Percentiles rank a stretch among this genome's conserved stretches.
Evolutionary conservation across 1,284 basidiomycete species (phyloP).

Genomic region (Gastroboletus turbinatus): DNA sequence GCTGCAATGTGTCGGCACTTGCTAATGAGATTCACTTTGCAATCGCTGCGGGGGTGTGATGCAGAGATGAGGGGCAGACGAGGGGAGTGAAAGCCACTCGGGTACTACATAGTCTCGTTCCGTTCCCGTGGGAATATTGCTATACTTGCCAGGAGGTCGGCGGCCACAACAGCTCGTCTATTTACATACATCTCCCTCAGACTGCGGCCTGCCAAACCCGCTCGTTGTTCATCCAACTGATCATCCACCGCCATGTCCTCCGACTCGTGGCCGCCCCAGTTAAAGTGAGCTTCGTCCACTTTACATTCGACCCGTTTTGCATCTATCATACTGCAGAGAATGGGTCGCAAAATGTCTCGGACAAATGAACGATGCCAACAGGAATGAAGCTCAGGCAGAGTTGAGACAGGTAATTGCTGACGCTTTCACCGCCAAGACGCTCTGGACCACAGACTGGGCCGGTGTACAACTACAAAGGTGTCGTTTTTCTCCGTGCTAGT

Average conservation of each 20-base stretch:
- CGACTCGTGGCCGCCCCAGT: constrained; percentile 62
- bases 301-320: not conserved
- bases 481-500: constrained; percentile 9
- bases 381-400: constrained; percentile 74
- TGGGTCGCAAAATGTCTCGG: constrained; percentile 84
- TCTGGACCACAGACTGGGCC: constrained; percentile 89
- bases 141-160: not conserved
- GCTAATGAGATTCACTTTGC: constrained; percentile 26
- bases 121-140: constrained; percentile 24
- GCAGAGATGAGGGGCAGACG: not conserved
- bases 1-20: constrained; percentile 16
- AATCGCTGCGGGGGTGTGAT: not conserved
- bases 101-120: not conserved
- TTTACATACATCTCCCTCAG: constrained; percentile 10
- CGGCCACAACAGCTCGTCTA: not conserved
- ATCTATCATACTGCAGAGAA: constrained; percentile 48
- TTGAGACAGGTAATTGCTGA: constrained; percentile 86
- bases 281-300: constrained; percentile 46
- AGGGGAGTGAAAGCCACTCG: not conserved
- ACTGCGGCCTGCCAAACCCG: not conserved
- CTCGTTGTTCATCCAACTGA: constrained; percentile 2
- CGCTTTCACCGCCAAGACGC: constrained; percentile 71
- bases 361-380: constrained; percentile 77
- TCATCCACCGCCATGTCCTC: constrained; percentile 46
- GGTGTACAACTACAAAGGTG: constrained; percentile 80